Evolutionary conservation across 2,329 filamentous ascomycete genomes (phyloP).

Genomic region (Aspergillus flavus): DNA sequence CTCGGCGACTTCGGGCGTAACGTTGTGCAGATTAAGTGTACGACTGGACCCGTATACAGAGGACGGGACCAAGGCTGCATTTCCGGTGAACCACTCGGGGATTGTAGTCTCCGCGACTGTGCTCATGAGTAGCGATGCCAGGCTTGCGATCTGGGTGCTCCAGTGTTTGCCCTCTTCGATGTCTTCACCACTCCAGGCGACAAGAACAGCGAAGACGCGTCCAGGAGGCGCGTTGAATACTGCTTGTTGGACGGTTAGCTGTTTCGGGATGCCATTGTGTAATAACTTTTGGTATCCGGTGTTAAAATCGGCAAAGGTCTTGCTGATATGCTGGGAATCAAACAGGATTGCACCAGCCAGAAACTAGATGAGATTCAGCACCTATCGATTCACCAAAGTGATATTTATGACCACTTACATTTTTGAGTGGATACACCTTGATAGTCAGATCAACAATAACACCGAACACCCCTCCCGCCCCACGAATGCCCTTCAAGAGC

Average conservation of each 20-base stretch:
- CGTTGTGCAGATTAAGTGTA: conserved; percentile 11
- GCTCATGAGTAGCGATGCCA: conserved; percentile 18
- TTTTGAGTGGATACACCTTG: neutral
- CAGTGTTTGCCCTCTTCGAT: conserved; percentile 17
- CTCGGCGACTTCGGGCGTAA: conserved; percentile 13
- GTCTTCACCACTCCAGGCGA: conserved; percentile 18
- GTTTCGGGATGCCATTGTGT: conserved; percentile 7
- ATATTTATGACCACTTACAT: neutral
- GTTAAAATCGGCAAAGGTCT: conserved; percentile 15
- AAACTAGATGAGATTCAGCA: conserved; percentile 13
- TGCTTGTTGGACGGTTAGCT: conserved; percentile 19
- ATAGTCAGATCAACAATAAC: neutral
- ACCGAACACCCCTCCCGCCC: neutral
- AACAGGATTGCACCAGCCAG: conserved; percentile 22
- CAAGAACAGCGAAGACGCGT: conserved; percentile 12
- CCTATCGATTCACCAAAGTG: neutral
- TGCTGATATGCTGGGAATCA: conserved; percentile 17
- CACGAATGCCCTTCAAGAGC: neutral
- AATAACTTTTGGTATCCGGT: conserved; percentile 13
- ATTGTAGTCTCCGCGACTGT: conserved; percentile 17
- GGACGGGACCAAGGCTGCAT: conserved; percentile 6
- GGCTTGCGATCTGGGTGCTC: conserved; percentile 16
- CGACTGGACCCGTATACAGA: conserved; percentile 6
- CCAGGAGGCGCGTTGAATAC: conserved; percentile 17
- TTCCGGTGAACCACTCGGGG: conserved; percentile 10